These are phyloP conservation scores for Phytophthora pisi DNA, from an alignment of 352 stramenopile genomes.

Conservation along the genomic window DNA sequence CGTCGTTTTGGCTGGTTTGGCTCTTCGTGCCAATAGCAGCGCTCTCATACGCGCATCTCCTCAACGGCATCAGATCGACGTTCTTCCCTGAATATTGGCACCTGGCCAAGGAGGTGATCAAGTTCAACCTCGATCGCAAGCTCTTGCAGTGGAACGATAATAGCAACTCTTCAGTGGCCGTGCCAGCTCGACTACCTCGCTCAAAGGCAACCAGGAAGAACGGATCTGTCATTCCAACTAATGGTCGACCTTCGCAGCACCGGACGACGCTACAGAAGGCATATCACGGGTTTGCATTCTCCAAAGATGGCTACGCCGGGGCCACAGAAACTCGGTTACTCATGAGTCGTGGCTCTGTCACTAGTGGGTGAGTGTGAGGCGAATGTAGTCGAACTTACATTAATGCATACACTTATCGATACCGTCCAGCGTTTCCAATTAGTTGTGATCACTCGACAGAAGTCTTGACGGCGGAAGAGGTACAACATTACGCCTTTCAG, in stretches of 20 bases:
- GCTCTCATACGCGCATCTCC: slow-evolving; percentile 58
- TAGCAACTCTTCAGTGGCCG: slow-evolving; percentile 53
- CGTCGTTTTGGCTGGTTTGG: slow-evolving; percentile 63
- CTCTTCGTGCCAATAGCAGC: slow-evolving; percentile 60
- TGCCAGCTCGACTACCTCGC: slow-evolving; percentile 38
- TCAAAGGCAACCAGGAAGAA: slow-evolving; percentile 26
- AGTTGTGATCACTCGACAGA: not conserved
- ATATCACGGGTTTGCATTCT: slow-evolving; percentile 82
- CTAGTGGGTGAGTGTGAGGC: slow-evolving; percentile 14
- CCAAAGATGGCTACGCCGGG: slow-evolving; percentile 58
- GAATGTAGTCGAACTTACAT: slow-evolving; percentile 6
- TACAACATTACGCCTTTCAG: slow-evolving; percentile 32
- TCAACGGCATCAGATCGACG: slow-evolving; percentile 58
- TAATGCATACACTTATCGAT: slow-evolving; percentile 11
- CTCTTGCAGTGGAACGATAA: slow-evolving; percentile 73
- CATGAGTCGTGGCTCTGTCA: slow-evolving; percentile 52
- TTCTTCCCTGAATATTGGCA: slow-evolving; percentile 84
- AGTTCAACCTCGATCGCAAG: slow-evolving; percentile 63
- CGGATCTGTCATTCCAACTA: slow-evolving; percentile 48
- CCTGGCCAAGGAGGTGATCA: slow-evolving; percentile 74
- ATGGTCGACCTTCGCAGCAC: slow-evolving; percentile 20
- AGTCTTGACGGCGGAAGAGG: slow-evolving; percentile 23
- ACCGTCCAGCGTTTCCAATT: not conserved
- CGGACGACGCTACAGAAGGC: slow-evolving; percentile 38
- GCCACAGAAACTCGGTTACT: slow-evolving; percentile 57